Evolutionary conservation across 768 basidiomycete genomes (phyloP).

Genomic region (Suillus subalutaceus): DNA sequence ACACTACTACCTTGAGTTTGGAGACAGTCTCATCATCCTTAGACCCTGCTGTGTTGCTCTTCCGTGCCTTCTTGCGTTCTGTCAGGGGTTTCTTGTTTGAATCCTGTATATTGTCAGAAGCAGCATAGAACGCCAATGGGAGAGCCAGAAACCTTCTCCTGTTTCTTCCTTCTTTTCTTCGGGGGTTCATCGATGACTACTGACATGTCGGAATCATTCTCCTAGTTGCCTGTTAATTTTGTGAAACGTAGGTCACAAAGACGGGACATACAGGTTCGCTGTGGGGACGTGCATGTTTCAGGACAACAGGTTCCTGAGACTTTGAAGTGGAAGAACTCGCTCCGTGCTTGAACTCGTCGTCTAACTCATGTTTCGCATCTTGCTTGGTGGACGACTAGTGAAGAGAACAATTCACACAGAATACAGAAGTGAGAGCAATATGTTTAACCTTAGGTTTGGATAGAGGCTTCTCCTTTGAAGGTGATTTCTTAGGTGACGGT

Average conservation of each 20-base stretch:
- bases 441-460: not conserved
- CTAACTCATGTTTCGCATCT: not conserved
- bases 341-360: not conserved
- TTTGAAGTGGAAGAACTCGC: constrained; percentile 17
- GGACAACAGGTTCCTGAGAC: not conserved
- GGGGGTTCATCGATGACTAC: constrained; percentile 60
- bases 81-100: constrained; percentile 27
- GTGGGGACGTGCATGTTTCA: not conserved
- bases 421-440: not conserved
- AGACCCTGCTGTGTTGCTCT: constrained; percentile 27
- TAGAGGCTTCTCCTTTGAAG: constrained; percentile 20
- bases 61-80: constrained; percentile 35
- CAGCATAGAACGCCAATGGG: not conserved
- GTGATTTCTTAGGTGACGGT: constrained; percentile 6
- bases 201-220: constrained; percentile 65
- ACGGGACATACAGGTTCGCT: constrained; percentile 25
- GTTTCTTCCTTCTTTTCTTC: constrained; percentile 48
- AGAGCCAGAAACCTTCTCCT: constrained; percentile 35
- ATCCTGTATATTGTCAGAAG: constrained; percentile 17
- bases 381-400: not conserved
- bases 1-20: constrained; percentile 60
- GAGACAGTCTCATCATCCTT: constrained; percentile 79
- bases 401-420: constrained; percentile 8
- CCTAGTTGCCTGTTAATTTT: constrained; percentile 16
- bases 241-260: not conserved